Evolutionary conservation across 2,329 filamentous ascomycete species (phyloP).

Genomic region (Fusarium nanum): DNA sequence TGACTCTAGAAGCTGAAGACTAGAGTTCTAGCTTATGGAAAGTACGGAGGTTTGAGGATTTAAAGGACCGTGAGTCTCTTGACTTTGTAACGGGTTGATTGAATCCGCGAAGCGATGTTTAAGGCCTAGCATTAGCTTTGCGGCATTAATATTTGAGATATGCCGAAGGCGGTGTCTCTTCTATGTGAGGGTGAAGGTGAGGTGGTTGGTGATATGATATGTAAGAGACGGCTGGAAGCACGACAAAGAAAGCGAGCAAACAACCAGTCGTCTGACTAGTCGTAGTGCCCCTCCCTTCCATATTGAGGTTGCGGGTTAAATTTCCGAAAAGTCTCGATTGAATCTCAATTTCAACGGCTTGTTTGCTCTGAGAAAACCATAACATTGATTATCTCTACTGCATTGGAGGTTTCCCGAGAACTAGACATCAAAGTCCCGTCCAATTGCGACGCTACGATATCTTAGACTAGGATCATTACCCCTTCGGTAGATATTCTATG

Average conservation of each 20-base stretch:
- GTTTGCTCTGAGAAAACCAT: neutral
- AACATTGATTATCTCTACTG: conserved; percentile 9
- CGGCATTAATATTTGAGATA: neutral
- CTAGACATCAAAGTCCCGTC: neutral
- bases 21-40: conserved; percentile 4
- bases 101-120: neutral
- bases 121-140: neutral
- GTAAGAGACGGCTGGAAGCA: conserved; percentile 18
- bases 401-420: conserved; percentile 1
- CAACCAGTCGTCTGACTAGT: neutral
- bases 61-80: conserved; percentile 1
- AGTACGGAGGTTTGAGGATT: neutral
- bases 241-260: conserved; percentile 7
- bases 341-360: neutral
- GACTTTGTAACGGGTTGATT: neutral
- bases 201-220: conserved; percentile 16
- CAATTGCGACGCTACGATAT: conserved; percentile 22
- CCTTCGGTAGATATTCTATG: conserved; percentile 33
- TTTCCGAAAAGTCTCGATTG: conserved; percentile 15
- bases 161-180: neutral
- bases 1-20: conserved; percentile 1
- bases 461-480: conserved; percentile 29
- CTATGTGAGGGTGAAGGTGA: neutral
- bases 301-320: conserved; percentile 23
- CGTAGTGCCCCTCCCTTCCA: conserved; percentile 13